Evolutionary conservation across 768 basidiomycete species (phyloP), one percentile per base, ranked within the genome.

Genomic region (Suillus discolor): DNA sequence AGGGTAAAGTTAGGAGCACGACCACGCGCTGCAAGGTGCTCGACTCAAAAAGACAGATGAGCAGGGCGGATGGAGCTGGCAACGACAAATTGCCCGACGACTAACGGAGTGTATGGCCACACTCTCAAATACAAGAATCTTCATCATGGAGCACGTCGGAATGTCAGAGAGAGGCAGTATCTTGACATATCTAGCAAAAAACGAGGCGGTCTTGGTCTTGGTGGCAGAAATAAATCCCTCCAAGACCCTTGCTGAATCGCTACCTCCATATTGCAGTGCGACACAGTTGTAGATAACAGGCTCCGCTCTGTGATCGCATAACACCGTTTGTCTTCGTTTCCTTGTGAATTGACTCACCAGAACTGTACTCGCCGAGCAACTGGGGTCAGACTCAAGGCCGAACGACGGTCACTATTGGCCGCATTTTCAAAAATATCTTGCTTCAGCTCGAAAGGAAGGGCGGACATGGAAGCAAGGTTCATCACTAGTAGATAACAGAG

Each of bases 381-480:
- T 18, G 41, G 41, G 39, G 39, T 25, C 57, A 59, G 38, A 41
- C 39, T 59, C 57, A 41, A 41, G 16, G 39, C 57, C n/a, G 39
- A 59, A 18, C 16, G 8, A 28, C 57, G 57, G 23, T 41, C 57
- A 28, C 39, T 25, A 16, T 25, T 41, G 38, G 57, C 57, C 11
- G 38, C 38, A 16, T 16, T 39, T 59, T 59, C n/a, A n/a, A n/a
- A n/a, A n/a, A n/a, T n/a, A n/a, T n/a, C n/a, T n/a, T n/a, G n/a
- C n/a, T n/a, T n/a, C n/a, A n/a, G n/a, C 38, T 59, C 57, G 57
- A 59, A 39, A 9, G 57, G 57, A 41, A 59, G 57, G 41, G 57
- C 39, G 16, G 38, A 39, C 57, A 59, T 25, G 4, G n/a, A 25
- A 15, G 4, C 23, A 23, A 25, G 1, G 13, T 23, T 57, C 23